Evolutionary conservation across 1,139 yeast genomes (phyloP), one percentile per base, ranked within the genome.

Genomic region (Yamadazyma oceani): DNA sequence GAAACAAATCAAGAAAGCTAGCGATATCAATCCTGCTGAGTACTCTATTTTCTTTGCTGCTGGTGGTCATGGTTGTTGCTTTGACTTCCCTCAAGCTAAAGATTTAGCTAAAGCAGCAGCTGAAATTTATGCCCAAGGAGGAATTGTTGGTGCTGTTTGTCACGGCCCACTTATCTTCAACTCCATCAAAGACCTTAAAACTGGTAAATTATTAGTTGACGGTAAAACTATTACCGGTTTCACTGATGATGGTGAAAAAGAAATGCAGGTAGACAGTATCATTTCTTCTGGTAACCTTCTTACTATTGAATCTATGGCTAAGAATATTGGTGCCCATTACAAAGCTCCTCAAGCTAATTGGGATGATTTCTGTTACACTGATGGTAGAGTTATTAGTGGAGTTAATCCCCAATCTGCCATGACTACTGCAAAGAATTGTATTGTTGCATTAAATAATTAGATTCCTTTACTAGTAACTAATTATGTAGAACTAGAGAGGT

Each of bases 1-100:
- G 39, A 53, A 57, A 32, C 46, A 57, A 9, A 53, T 69, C 46
- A 69, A 69, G 55, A 66, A 66, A 45, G 68, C 79, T 10, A 50
- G 64, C 14, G 77, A 73, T 19, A 54, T 76, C 32, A 54, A 69
- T 39, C 58, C 80, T 6, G 54, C 57, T n/a, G 78, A 78, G 31
- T 80, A 68, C 55, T 65, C 64, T 32, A 64, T 78, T 40, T 69
- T 80, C 55, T 80, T 66, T 50, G 83, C 81, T 35, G 75, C 83
- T 37, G 87, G 79, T 37, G 86, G 86, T 25, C 87, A 81, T 50
- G 86, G 75, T 17, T 64, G 82, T n/a, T 51, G 73, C 34, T 75
- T 68, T 48, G 86, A 80, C 53, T 79, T 69, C 54, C 81, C 82
- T 35, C 61, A 56, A 3, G 82, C 82, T 14, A 57, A 54, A 5